A percentile compares a stretch with the other conserved stretches of the same genome.
Evolutionary conservation across 495 filamentous ascomycete species (phyloP).

Genomic region (Zalerion maritima): DNA sequence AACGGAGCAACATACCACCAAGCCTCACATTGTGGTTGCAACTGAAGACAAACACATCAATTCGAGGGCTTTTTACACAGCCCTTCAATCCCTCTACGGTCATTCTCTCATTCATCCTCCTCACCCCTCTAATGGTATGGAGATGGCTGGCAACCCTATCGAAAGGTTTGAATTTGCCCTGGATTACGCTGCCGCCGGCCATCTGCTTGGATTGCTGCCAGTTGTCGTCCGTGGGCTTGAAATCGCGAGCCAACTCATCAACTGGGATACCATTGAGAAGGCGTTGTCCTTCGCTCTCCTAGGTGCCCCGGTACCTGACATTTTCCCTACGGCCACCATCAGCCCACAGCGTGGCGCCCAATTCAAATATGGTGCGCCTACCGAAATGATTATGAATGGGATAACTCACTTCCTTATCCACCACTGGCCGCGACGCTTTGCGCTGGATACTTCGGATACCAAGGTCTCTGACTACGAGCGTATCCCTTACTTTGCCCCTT

Average conservation of each 20-base stretch:
- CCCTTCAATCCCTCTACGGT: constrained; percentile 35
- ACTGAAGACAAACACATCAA: constrained; percentile 32
- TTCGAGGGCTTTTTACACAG: constrained; percentile 31
- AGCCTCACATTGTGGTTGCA: constrained; percentile 29
- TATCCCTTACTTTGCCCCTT: constrained; percentile 12
- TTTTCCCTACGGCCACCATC: constrained; percentile 13
- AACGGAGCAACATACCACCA: constrained; percentile 17
- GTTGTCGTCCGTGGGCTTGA: constrained; percentile 30
- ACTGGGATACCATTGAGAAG: constrained; percentile 39
- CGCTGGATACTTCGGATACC: constrained; percentile 26
- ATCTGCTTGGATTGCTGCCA: constrained; percentile 28
- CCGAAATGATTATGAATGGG: constrained; percentile 3
- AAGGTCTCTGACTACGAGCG: constrained; percentile 23
- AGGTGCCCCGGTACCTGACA: constrained; percentile 20
- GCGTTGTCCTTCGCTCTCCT: constrained; percentile 27
- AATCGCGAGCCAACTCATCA: constrained; percentile 29
- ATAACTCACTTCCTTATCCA: constrained; percentile 9
- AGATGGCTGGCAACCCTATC: constrained; percentile 14
- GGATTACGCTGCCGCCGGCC: constrained; percentile 37
- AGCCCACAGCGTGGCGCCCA: constrained; percentile 10
- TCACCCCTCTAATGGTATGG: constrained; percentile 7
- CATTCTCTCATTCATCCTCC: constrained; percentile 20
- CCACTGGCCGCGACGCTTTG: constrained; percentile 18
- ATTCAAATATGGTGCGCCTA: constrained; percentile 17
- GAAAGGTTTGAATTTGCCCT: constrained; percentile 34